Evolutionary conservation across 805 yeast genomes (phyloP), one percentile per base, ranked within the genome.

Genomic region (Candida berthetii): DNA sequence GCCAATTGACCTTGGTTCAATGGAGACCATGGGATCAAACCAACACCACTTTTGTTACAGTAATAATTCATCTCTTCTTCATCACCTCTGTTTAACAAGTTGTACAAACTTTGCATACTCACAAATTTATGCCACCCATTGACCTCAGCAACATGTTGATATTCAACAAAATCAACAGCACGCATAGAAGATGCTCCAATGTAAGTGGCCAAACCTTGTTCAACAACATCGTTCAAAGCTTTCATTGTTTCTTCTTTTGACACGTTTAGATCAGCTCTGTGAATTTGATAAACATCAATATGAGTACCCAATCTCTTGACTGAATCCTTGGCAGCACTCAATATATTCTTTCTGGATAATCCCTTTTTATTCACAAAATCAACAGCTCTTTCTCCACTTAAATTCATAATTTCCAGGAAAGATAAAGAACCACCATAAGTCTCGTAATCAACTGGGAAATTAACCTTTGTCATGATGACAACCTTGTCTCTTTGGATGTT

Each of bases 111-210:
- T 58, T 81, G 86, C 75, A 78, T 72, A 18, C 72, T 63, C 40
- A 80, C 66, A 47, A 81, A 80, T 54, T 76, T 78, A 46, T 65
- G 64, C 81, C 81, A 80, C 27, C 70, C 71, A 47, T 70, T 47
- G 52, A 64, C 65, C 42, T 80, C 83, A 3, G 87, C 86, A 42
- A 69, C 58, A 44, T 57, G 61, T 52, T 81, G 86, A 51, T 76
- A 50, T 49, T 67, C 70, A 2, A 68, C 76, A 53, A 80, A 79
- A 48, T 79, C 76, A 16, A 62, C 57, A 2, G 80, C 71, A 48
- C 65, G 64, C 85, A 80, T 80, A 1, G 80, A 60, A 1, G 83
- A 78, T 2, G 85, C 84, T 13, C 85, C 85, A 44, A 80, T 68
- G 54, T 80, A 80, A 39, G 82, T 63, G 4, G 66, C 65, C 20